Percentiles rank a stretch among this genome's conserved stretches.
Conservation (phyloP, 306 rosid genomes). For the Cicer bijugum region DNA sequence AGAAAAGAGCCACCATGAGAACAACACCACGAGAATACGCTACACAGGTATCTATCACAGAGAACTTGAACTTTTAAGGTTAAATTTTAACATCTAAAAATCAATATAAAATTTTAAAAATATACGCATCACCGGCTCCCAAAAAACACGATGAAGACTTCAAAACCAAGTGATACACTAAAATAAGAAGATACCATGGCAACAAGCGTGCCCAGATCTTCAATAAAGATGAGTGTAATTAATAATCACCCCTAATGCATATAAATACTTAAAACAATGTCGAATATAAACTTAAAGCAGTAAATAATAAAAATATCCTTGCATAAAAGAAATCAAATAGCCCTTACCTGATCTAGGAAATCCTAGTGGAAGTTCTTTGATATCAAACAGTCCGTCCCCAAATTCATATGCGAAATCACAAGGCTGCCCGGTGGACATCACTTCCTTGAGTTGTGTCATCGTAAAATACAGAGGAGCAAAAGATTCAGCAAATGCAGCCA, state of each 20-base stretch:
- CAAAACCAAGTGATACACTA: conserved; percentile 16
- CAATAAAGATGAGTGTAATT: conserved; percentile 11
- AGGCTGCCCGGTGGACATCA: conserved; percentile 90
- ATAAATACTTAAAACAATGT: conserved; percentile 20
- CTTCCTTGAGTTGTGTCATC: conserved; percentile 70
- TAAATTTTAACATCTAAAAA: conserved; percentile 9
- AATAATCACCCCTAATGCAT: conserved; percentile 7
- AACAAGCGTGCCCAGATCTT: conserved; percentile 5
- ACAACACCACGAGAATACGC: conserved; percentile 32
- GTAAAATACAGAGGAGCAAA: conserved; percentile 71
- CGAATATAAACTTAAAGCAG: conserved; percentile 7
- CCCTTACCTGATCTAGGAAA: conserved; percentile 73
- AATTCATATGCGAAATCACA: conserved; percentile 87
- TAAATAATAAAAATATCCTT: neutral
- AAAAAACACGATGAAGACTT: neutral
- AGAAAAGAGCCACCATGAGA: conserved; percentile 9
- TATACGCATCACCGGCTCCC: conserved; percentile 17
- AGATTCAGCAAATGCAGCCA: conserved; percentile 62
- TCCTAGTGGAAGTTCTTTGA: conserved; percentile 70
- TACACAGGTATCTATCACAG: neutral
- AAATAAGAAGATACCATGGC: conserved; percentile 5
- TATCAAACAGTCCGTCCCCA: conserved; percentile 72
- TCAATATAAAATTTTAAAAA: neutral
- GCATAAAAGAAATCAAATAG: conserved; percentile 11
- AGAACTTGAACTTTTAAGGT: neutral